Evolutionary conservation across 345 rosid species (phyloP).

Genomic region (Gossypium longicalyx): DNA sequence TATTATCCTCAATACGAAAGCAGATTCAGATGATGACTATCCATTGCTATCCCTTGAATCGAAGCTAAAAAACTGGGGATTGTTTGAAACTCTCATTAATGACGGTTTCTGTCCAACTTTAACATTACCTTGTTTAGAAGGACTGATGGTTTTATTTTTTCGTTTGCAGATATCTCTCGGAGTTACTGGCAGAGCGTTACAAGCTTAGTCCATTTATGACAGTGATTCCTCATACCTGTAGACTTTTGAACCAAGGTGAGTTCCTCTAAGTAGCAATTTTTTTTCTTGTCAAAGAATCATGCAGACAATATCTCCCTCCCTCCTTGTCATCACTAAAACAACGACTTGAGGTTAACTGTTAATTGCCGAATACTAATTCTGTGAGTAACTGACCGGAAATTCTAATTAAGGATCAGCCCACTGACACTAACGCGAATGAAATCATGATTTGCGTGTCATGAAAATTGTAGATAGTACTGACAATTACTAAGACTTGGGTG

Average conservation of each 20-base stretch:
- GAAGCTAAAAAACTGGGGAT: not conserved
- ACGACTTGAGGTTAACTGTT: not conserved
- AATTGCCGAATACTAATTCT: not conserved
- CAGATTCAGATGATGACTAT: not conserved
- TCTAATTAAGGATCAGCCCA: not conserved
- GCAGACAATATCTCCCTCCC: not conserved
- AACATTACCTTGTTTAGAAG: not conserved
- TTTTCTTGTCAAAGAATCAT: slow-evolving; percentile 6
- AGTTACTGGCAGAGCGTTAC: slow-evolving; percentile 67
- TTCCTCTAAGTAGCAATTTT: slow-evolving; percentile 2
- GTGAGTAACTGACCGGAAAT: not conserved
- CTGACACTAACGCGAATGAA: not conserved
- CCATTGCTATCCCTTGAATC: not conserved
- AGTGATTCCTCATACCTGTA: slow-evolving; percentile 53
- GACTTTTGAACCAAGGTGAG: slow-evolving; percentile 78
- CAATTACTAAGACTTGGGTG: not conserved
- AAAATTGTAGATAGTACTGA: not conserved
- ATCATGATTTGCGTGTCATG: not conserved
- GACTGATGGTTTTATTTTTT: not conserved
- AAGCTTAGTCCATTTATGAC: slow-evolving; percentile 70
- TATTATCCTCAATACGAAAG: not conserved
- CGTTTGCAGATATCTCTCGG: slow-evolving; percentile 63
- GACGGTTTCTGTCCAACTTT: not conserved
- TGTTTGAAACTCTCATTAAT: not conserved
- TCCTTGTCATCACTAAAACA: not conserved